Evolutionary conservation across 257 asterid species (phyloP).

Genomic region (Striga asiatica): DNA sequence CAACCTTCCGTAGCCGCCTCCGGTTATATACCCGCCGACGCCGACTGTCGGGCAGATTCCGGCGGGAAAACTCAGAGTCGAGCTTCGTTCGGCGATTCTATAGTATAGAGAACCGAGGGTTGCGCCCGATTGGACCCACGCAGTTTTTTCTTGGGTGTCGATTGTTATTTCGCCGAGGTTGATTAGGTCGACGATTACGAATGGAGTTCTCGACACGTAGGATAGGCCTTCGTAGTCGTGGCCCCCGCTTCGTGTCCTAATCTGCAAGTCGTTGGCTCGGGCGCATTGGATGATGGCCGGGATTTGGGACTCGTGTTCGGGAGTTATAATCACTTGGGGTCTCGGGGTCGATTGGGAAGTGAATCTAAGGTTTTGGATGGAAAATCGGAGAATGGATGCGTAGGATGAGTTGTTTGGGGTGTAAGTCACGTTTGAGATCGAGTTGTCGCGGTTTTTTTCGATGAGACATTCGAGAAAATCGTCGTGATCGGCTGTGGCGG

Average conservation of each 20-base stretch:
- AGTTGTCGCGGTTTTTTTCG: slow-evolving; percentile 1
- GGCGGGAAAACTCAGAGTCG: slow-evolving; percentile 15
- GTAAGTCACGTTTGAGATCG: neutral
- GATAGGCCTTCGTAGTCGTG: slow-evolving; percentile 34
- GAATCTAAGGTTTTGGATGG: slow-evolving; percentile 12
- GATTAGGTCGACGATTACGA: slow-evolving; percentile 22
- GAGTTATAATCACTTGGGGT: slow-evolving; percentile 16
- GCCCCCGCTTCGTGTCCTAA: slow-evolving; percentile 28
- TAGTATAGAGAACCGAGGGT: slow-evolving; percentile 17
- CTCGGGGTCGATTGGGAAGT: neutral
- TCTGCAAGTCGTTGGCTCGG: neutral
- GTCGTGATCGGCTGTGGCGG: neutral
- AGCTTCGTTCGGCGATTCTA: slow-evolving; percentile 7
- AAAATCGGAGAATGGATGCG: slow-evolving; percentile 1
- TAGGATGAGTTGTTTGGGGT: slow-evolving; percentile 20
- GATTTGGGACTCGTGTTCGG: slow-evolving; percentile 15
- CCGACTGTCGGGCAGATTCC: slow-evolving; percentile 24
- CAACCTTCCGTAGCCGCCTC: slow-evolving; percentile 36
- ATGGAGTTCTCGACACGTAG: slow-evolving; percentile 13
- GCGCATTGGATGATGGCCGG: slow-evolving; percentile 9
- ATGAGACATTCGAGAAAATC: slow-evolving; percentile 17
- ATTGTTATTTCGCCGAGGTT: slow-evolving; percentile 10
- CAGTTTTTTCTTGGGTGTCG: slow-evolving; percentile 12
- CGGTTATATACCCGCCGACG: slow-evolving; percentile 29
- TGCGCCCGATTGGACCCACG: slow-evolving; percentile 27